Base-by-base conservation (phyloP, 1,284 basidiomycete species). In the Ceratorhiza oryzae-sativae region DNA sequence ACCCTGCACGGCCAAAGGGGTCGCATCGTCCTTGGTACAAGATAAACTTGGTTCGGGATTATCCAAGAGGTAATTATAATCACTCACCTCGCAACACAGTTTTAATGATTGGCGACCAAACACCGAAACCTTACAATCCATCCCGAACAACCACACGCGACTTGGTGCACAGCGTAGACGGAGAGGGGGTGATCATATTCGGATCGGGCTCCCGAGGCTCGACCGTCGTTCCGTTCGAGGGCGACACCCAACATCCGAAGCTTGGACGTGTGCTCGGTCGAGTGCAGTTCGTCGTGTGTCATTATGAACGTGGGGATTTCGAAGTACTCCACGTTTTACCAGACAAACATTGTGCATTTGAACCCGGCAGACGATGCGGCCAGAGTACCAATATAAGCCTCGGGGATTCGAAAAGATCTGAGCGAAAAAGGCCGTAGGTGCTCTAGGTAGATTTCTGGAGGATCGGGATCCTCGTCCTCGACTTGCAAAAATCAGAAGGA, bases 251-350 rank as follows among this genome's bases (percentile, higher is more conserved):
- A 23, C 2, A 61, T 6, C 4, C 41, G 59, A 2, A 61, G 59
- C 41, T 61, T 61, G 39, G 59, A 41, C 23, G 36, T 12, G 27
- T 27, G 30, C 18, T 20, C 30, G 34, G 59, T 41, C 8, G 42
- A 36, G 10, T 9, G 20, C 18, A 41, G 32, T 4, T 59, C 34
- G 5, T 59, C 56, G n/a, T 23, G 23, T 12, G 48, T 4, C 3
- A 51, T n/a, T 15, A 23, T 3, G 23, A 36, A 8, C 1, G 13
- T n/a, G 1, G n/a, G 30, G 15, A 65, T 15, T 1, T 39, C 46
- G n/a, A 65, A 34, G 20, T 65, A 65, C 8, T 65, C 62, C 13
- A 65, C 15, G 34, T 65, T 39, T 8, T 18, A 1, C 27, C 46
- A 23, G 8, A 20, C 27, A 3, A 20, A 25, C 9, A 30, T n/a